Base-by-base conservation (phyloP, 2,329 filamentous ascomycete species). In the Ceratocystis harringtonii region DNA sequence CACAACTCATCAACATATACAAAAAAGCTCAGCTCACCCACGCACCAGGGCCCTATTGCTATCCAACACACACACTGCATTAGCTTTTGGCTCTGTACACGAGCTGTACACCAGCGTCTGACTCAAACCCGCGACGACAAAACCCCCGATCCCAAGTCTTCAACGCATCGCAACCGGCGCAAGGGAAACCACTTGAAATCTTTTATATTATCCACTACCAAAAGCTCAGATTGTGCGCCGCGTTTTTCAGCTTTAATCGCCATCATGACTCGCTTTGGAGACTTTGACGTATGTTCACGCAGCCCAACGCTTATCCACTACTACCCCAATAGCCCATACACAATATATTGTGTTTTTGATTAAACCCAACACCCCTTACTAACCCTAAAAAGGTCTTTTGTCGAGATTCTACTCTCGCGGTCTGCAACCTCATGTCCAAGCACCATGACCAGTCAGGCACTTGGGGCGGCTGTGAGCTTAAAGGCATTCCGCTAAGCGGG, bases 351-450 rank as follows among this genome's bases (percentile, higher is more conserved):
- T 41, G 12, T 41, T 10, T 41, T 41, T 15, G 12, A 41, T 41
- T 41, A 41, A 41, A 41, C 28, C 25, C 1, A 57, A 57, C 2
- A 2, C 4, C 12, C 25, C 28, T 36, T 32, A 19, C 65, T 57
- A 66, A 61, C 55, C 68, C 70, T 68, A 52, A 63, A 72, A 72
- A 92, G 88, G 78, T 87, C 73, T 92, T 94, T 75, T 94, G 89
- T 80, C 86, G 83, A 74, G 88, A 92, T 77, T 89, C 89, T 71
- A 92, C 88, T 66, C 79, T 92, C 71, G 89, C 89, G 65, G 80
- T 92, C 71, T 94, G 89, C 80, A 92, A 92, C 81, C 81, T 95
- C 70, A 84, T 92, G 71, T 78, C 81, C 69, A 70, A 77, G 70
- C 74, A 75, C 71, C 78, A 86, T 75, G 79, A 83, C 75, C 84